Evolutionary conservation across 139 green algal species (phyloP).

Genomic region (Pseudopediastrum boryanum): DNA sequence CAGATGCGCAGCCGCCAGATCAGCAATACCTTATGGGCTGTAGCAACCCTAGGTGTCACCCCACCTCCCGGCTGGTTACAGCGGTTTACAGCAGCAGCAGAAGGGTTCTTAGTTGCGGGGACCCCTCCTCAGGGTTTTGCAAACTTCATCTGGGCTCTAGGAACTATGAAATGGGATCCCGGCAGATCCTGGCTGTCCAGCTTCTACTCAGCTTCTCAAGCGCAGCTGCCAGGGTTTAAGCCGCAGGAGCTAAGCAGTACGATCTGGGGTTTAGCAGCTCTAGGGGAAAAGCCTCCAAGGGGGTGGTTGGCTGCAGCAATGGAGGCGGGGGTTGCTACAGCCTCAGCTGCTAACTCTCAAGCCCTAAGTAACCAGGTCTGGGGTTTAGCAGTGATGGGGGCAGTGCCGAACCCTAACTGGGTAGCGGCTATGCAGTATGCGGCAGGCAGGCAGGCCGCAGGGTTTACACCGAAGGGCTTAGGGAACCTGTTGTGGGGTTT

Average conservation of each 20-base stretch:
- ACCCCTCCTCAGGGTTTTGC: conserved; percentile 30
- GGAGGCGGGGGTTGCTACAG: neutral
- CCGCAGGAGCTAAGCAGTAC: conserved; percentile 39
- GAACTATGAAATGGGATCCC: neutral
- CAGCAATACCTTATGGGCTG: conserved; percentile 44
- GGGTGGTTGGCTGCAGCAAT: neutral
- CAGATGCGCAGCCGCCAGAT: conserved; percentile 19
- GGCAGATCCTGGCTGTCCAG: neutral
- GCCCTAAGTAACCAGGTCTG: conserved; percentile 38
- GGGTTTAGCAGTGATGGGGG: conserved; percentile 35
- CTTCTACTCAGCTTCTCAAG: conserved; percentile 15
- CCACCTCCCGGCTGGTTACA: neutral
- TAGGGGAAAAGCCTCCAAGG: neutral
- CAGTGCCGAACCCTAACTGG: conserved; percentile 28
- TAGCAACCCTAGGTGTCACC: conserved; percentile 17
- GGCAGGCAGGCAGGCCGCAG: neutral
- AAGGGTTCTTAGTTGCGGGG: conserved; percentile 10
- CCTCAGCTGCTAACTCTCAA: conserved; percentile 16
- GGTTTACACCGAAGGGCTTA: conserved; percentile 37
- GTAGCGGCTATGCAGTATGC: conserved; percentile 28
- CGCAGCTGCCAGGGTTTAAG: conserved; percentile 22
- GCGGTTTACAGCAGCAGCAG: neutral
- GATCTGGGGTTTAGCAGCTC: conserved; percentile 23
- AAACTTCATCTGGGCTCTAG: conserved; percentile 31
- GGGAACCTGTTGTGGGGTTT: conserved; percentile 45